Evolutionary conservation across 139 green algal species (phyloP).

Genomic region (Gonium pectorale): DNA sequence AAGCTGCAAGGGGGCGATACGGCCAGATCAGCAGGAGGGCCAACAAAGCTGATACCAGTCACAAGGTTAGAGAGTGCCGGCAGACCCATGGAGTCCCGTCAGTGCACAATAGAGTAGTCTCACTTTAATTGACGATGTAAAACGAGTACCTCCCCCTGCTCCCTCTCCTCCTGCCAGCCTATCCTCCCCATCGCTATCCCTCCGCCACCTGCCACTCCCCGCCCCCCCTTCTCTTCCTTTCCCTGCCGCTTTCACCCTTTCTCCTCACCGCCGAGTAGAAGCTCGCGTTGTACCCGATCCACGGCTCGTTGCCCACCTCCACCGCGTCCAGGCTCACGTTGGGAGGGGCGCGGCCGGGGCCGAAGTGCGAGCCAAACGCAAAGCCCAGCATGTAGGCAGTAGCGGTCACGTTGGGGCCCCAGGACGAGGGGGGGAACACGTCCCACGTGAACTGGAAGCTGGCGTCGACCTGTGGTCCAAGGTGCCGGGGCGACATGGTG

Average conservation of each 20-base stretch:
- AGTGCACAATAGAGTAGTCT: too few relatives aligned
- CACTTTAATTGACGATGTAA: too few relatives aligned
- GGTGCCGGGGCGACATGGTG: background rate
- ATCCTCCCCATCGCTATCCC: too few relatives aligned
- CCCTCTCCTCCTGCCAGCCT: too few relatives aligned
- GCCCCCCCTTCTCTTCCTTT: too few relatives aligned
- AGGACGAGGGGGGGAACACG: conserved; percentile 13
- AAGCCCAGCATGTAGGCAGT: conserved; percentile 47
- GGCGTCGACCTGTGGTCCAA: conserved; percentile 11
- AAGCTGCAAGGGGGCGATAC: conserved; percentile 31
- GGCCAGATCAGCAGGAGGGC: too few relatives aligned
- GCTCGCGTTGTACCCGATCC: conserved; percentile 36
- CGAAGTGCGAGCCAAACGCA: conserved; percentile 47
- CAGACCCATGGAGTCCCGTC: too few relatives aligned
- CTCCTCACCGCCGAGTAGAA: conserved; percentile 33
- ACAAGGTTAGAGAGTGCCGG: too few relatives aligned
- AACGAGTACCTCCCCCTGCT: too few relatives aligned
- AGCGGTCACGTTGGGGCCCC: conserved; percentile 35
- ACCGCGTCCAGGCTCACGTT: conserved; percentile 30
- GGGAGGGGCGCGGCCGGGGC: conserved; percentile 26
- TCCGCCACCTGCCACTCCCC: too few relatives aligned
- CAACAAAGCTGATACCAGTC: too few relatives aligned
- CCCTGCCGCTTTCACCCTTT: too few relatives aligned
- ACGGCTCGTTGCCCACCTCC: conserved; percentile 55
- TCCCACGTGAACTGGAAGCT: conserved; percentile 42